Evolutionary conservation across 371 early-diverging fungal genomes (phyloP).

Genomic region (Actinomortierella wolfii): DNA sequence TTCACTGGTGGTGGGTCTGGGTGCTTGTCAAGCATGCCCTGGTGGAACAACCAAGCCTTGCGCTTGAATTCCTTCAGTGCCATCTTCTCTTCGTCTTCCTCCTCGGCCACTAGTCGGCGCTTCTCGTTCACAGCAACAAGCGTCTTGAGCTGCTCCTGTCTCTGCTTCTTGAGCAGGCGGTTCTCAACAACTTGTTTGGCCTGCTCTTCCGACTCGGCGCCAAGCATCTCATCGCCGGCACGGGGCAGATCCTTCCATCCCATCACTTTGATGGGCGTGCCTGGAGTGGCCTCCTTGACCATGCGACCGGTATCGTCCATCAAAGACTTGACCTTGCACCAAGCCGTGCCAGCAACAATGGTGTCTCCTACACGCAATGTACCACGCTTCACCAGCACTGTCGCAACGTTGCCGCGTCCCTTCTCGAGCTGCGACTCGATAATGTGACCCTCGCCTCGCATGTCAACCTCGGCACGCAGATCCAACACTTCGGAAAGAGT

Average conservation of each 20-base stretch:
- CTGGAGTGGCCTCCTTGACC: constrained; percentile 83
- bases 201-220: constrained; percentile 69
- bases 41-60: constrained; percentile 73
- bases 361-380: constrained; percentile 77
- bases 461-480: constrained; percentile 77
- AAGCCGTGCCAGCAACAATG: constrained; percentile 83
- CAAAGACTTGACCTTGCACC: constrained; percentile 90
- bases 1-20: constrained; percentile 54
- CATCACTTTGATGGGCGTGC: constrained; percentile 84
- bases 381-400: constrained; percentile 87
- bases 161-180: constrained; percentile 64
- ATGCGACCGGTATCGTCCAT: constrained; percentile 75
- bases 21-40: constrained; percentile 59
- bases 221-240: constrained; percentile 89
- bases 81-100: constrained; percentile 65
- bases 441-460: constrained; percentile 80
- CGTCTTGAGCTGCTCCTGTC: constrained; percentile 65
- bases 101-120: constrained; percentile 62
- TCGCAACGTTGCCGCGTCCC: constrained; percentile 85
- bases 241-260: constrained; percentile 94
- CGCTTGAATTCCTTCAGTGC: constrained; percentile 62
- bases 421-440: constrained; percentile 89
- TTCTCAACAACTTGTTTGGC: constrained; percentile 82
- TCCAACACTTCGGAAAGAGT: constrained; percentile 87
- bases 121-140: constrained; percentile 81